Percentiles rank a stretch among this genome's conserved stretches.
Evolutionary conservation across 2,329 filamentous ascomycete genomes (phyloP).

Genomic region (Ophiostoma novo-ulmi): DNA sequence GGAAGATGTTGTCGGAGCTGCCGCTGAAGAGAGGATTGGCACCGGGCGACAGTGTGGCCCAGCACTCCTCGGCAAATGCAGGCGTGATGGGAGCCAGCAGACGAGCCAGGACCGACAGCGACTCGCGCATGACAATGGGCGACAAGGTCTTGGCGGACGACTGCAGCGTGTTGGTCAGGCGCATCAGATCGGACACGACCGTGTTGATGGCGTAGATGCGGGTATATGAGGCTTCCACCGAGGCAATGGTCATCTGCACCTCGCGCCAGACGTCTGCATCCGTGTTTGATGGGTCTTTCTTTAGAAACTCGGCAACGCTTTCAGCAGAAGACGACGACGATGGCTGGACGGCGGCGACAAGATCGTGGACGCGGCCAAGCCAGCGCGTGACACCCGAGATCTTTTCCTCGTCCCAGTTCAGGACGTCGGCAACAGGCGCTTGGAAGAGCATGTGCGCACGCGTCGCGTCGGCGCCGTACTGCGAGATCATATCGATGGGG

Average conservation of each 20-base stretch:
- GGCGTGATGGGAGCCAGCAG: constrained; percentile 77
- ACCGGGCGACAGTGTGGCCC: constrained; percentile 30
- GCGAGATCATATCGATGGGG: constrained; percentile 64
- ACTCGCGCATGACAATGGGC: constrained; percentile 43
- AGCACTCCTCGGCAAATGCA: constrained; percentile 71
- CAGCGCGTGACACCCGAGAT: constrained; percentile 78
- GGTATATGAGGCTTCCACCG: constrained; percentile 63
- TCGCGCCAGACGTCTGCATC: constrained; percentile 56
- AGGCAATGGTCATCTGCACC: constrained; percentile 62
- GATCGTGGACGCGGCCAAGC: constrained; percentile 62
- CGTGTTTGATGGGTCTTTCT: constrained; percentile 38
- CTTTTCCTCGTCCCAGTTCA: constrained; percentile 83
- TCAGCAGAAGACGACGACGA: constrained; percentile 27
- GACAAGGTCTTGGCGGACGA: constrained; percentile 37
- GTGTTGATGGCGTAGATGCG: constrained; percentile 76
- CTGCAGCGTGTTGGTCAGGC: constrained; percentile 63
- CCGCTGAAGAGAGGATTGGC: constrained; percentile 32
- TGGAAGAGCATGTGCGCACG: constrained; percentile 85
- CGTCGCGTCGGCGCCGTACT: constrained; percentile 77
- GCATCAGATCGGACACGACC: constrained; percentile 75
- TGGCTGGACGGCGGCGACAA: constrained; percentile 38
- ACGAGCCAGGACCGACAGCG: constrained; percentile 55
- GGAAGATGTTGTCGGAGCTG: constrained; percentile 47
- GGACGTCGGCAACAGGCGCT: constrained; percentile 73
- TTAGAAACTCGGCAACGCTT: constrained; percentile 24